Conservation (phyloP, 1,284 basidiomycete species). For the Caloboletus firmus region DNA sequence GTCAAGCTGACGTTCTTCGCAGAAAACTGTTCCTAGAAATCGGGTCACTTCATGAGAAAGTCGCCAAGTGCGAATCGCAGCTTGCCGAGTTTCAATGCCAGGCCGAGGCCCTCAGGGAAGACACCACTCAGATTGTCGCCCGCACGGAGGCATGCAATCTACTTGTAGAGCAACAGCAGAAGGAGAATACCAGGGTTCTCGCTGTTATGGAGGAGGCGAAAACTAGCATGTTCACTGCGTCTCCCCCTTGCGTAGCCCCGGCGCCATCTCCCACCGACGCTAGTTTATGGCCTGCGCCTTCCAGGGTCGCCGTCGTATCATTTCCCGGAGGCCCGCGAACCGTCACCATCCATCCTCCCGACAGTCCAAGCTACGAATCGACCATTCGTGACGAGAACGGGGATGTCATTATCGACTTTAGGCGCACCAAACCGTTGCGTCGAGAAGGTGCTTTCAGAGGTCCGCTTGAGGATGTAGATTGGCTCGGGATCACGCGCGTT, state of each 20-base stretch:
- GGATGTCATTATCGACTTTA: constrained; percentile 18
- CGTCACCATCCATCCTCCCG: constrained; percentile 30
- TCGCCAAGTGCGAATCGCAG: constrained; percentile 14
- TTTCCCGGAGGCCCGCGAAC: constrained; percentile 29
- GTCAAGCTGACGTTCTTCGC: constrained; percentile 1
- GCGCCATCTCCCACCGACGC: neutral
- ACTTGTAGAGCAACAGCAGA: constrained; percentile 9
- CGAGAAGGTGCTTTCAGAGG: constrained; percentile 27
- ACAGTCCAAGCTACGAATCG: constrained; percentile 15
- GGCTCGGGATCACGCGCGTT: constrained; percentile 7
- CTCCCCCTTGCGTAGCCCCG: neutral
- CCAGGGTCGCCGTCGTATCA: constrained; percentile 12
- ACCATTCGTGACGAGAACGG: constrained; percentile 22
- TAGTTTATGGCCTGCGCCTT: neutral
- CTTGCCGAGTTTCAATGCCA: constrained; percentile 5
- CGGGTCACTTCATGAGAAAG: constrained; percentile 4
- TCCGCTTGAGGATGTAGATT: constrained; percentile 15
- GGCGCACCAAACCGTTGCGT: constrained; percentile 11
- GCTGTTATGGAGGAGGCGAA: neutral
- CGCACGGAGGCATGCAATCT: constrained; percentile 6
- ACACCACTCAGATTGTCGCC: constrained; percentile 2
- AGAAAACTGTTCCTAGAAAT: constrained; percentile 18
- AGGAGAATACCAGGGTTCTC: constrained; percentile 6
- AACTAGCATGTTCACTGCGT: neutral
- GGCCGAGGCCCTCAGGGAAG: constrained; percentile 9